Base-by-base conservation (phyloP, 768 basidiomycete genomes). In the Dentipellis fragilis region DNA sequence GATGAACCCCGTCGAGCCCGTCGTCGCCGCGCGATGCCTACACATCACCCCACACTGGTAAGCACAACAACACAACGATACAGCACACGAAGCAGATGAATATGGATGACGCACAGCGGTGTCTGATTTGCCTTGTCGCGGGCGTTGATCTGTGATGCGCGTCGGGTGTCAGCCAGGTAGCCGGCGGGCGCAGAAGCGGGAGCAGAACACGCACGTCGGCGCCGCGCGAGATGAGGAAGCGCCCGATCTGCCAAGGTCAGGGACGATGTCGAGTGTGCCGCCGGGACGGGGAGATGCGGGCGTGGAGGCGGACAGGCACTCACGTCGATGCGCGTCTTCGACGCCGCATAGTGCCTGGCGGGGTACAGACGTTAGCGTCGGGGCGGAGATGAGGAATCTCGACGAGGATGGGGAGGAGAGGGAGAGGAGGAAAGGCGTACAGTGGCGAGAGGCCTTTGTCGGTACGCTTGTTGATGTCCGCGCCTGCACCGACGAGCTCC, bases 11-110 rank as follows among this genome's bases (percentile, higher is more conserved):
- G 83, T 82, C 21, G 93, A 92, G 35, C 96, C 96, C 12, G 90
- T 97, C 7, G 96, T 94, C 10, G 94, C 92, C 49, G 96, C 96
- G 58, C 96, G 87, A 71, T 99, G 96, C 52, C 91, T 94, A 60
- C 29, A 29, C 3, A 3, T 6, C 29, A 29, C 3, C 29, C 29
- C 29, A 29, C 29, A 29, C 29, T n/a, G n/a, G n/a, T n/a, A n/a
- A 29, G 29, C 29, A 29, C 29, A 29, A 29, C 29, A 29, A 6
- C 29, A 29, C 6, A 29, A 29, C 29, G 6, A 6, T 29, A n/a
- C 29, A 29, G 29, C 29, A 29, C 29, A 29, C 6, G 29, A 29
- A 29, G 29, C 29, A 29, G 29, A 29, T 29, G 29, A 6, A 29
- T 3, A 29, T 3, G 6, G 29, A 29, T 19, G 50, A 68, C 88